A percentile compares a stretch with the other conserved stretches of the same genome.
Evolutionary conservation across 306 rosid genomes (phyloP).

Genomic region (Hippophae gyantsensis): DNA sequence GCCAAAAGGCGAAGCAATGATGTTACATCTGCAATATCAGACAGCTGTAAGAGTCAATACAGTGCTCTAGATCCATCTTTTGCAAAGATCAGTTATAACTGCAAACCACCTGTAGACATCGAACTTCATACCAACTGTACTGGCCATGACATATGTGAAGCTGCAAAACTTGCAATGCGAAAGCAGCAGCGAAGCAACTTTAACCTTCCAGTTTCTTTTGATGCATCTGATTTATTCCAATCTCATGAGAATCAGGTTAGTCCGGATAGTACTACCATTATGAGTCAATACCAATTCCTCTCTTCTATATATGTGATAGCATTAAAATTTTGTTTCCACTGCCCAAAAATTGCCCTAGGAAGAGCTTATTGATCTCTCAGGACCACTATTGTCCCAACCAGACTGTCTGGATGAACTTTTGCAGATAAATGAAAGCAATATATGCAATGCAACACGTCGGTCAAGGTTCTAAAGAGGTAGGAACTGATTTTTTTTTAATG

Average conservation of each 20-base stretch:
- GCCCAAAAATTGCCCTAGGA: constrained; percentile 22
- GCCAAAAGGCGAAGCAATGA: constrained; percentile 53
- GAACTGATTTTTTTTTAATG: too few relatives aligned
- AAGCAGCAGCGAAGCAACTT: constrained; percentile 19
- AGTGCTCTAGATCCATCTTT: constrained; percentile 74
- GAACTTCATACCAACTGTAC: constrained; percentile 14
- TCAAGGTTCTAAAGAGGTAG: constrained; percentile 88
- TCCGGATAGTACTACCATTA: too few relatives aligned
- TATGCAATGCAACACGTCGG: constrained; percentile 40
- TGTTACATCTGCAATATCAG: constrained; percentile 63
- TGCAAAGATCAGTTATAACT: constrained; percentile 49
- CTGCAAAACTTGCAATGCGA: constrained; percentile 10
- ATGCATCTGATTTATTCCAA: constrained; percentile 29
- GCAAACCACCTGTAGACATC: constrained; percentile 22
- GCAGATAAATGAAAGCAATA: constrained; percentile 40
- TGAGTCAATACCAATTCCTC: too few relatives aligned
- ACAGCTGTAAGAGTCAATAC: constrained; percentile 71
- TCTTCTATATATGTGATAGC: too few relatives aligned
- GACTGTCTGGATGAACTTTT: constrained; percentile 37
- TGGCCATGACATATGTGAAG: constrained; percentile 13
- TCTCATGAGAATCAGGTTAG: constrained; percentile 7
- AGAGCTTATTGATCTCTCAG: constrained; percentile 37
- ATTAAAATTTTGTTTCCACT: too few relatives aligned
- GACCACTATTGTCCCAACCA: constrained; percentile 31
- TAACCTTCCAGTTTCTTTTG: constrained; percentile 32